Base-by-base conservation (phyloP, 208 protist genomes). In the Blechomonas ayalai region DNA sequence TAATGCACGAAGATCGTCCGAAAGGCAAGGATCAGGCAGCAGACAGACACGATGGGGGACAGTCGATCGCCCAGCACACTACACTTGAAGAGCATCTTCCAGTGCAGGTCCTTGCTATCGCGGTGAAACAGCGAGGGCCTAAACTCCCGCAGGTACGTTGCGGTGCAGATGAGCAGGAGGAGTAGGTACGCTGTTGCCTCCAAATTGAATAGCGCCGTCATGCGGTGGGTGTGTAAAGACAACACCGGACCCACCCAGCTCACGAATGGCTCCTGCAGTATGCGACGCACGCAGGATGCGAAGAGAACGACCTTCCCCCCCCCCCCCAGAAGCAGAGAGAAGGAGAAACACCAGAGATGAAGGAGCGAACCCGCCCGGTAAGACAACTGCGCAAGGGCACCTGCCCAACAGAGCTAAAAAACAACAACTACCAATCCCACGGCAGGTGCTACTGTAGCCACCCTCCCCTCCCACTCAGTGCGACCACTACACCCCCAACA, bases 21-120 rank as follows among this genome's bases (percentile, higher is more conserved):
- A 22, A 86, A 60, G 9, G 78, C 81, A 36, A 96, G 53, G 7
- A 90, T 25, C 34, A 96, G 35, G 47, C 90, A 96, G 28, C 59
- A 62, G 22, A 90, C 23, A 1, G 83, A 66, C 20, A 96, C 83
- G 66, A 72, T 82, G 8, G 74, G 71, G 4, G 81, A 92, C 12
- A 96, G 75, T 3, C 90, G 79, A 51, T 96, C 90, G 8, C 90
- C 90, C 10, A 96, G 65, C 10, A 96, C 85, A 51, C 79, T 90
- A 44, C 82, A 93, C 43, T 94, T 96, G 77, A 94, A 96, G 1
- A 95, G 51, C 36, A 90, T 92, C 44, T 88, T 84, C 48, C 84
- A 84, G 68, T 92, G 76, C 22, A 95, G 45, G 39, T 91, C 68
- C 12, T 38, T 32, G 49, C 75, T 83, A 36, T 95, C 87, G 32